A percentile compares a stretch with the other conserved stretches of the same genome.
phyloP scores from a whole-genome alignment of 2,329 filamentous ascomycete species.

The Monosporascus sp. region DNA sequence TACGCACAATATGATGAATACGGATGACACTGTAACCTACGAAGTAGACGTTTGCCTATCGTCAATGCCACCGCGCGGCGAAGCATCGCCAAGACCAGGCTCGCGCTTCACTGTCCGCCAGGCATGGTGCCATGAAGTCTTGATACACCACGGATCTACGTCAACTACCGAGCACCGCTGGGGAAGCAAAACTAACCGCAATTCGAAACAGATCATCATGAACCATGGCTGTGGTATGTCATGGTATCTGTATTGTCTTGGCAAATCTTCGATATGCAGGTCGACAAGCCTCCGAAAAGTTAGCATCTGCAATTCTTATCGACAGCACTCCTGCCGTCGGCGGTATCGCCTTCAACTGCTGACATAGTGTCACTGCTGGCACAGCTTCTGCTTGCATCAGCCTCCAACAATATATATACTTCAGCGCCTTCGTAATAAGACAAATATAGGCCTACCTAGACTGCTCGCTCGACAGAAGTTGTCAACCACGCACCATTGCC shows the following conservation, averaged over 20 bases:
- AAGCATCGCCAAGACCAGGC: neutral
- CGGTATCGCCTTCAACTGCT: too few relatives aligned
- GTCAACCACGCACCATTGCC: too few relatives aligned
- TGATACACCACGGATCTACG: neutral
- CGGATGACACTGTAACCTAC: neutral
- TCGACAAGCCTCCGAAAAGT: neutral
- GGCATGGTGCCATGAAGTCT: neutral
- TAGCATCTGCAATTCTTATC: neutral
- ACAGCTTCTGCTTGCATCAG: too few relatives aligned
- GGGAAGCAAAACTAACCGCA: neutral
- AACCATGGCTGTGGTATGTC: neutral
- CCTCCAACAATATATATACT: too few relatives aligned
- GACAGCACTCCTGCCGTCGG: neutral
- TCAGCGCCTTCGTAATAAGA: too few relatives aligned
- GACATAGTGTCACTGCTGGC: too few relatives aligned
- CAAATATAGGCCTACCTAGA: too few relatives aligned
- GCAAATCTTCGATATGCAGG: neutral
- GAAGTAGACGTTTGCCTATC: neutral
- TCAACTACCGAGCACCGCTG: neutral
- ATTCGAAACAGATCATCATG: neutral
- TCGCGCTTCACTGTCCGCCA: neutral
- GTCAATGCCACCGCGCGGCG: neutral
- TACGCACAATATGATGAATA: neutral
- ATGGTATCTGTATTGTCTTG: neutral
- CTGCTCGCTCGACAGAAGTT: too few relatives aligned